phyloP scores from a whole-genome alignment of 139 green algal species.

The Micractinium sp. region DNA sequence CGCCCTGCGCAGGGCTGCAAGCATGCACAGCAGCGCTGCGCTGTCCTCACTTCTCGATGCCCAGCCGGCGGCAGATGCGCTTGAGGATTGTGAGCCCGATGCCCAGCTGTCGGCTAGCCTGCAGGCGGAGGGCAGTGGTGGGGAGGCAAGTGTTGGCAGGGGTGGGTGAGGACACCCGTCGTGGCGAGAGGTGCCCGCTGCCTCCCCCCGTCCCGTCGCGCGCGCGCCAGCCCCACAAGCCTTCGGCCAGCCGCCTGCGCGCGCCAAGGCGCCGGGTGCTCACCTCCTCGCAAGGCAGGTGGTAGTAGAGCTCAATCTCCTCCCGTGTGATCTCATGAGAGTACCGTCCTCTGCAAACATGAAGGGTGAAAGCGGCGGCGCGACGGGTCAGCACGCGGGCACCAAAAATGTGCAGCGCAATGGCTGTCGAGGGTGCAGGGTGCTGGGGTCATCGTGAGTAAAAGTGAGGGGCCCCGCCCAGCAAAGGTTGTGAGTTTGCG shows the following conservation, averaged over 20 bases:
- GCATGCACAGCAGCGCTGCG: neutral
- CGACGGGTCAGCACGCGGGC: neutral
- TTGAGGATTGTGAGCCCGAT: slow-evolving; percentile 32
- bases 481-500: too few species aligned
- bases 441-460: too few species aligned
- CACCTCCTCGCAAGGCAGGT: slow-evolving; percentile 24
- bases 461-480: too few species aligned
- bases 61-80: slow-evolving; percentile 34
- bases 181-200: neutral
- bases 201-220: too few species aligned
- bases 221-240: neutral
- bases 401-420: too few species aligned
- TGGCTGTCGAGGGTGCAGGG: too few species aligned
- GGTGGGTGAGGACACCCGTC: neutral
- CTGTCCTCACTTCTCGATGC: slow-evolving; percentile 23
- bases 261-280: neutral
- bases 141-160: neutral
- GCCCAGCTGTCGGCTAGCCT: slow-evolving; percentile 22
- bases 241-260: neutral
- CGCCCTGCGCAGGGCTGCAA: neutral
- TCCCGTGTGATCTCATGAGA: slow-evolving; percentile 32
- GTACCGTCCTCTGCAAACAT: slow-evolving; percentile 7
- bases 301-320: slow-evolving; percentile 29
- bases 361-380: too few species aligned
- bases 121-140: neutral